Evolutionary conservation across 805 yeast genomes (phyloP), one percentile per base, ranked within the genome.

Genomic region (Saturnispora silvae): DNA sequence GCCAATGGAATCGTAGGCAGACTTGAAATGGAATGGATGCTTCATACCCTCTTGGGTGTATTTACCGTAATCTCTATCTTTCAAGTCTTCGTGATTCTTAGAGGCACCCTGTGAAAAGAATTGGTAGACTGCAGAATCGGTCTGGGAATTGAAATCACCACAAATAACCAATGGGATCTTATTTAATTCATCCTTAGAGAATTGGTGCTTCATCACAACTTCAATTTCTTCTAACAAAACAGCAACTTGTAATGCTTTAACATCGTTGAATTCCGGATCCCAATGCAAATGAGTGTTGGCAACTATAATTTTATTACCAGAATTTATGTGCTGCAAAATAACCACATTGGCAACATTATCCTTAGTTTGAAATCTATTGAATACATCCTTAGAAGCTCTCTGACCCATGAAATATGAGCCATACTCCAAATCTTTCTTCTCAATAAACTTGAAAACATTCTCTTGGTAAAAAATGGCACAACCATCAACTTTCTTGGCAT

Each of bases 221-320:
- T 84, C 92, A 52, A 94, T 60, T 59, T 92, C 95, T 50, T 89
- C 96, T 50, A 92, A 62, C 45, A 92, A 64, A 20, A 92, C 80
- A 30, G 95, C 96, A 39, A 83, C 92, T 64, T 92, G 98, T 62
- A 92, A 80, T 3, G 96, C 76, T 59, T 92, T 92, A 40, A 92
- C 99, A 61, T 92, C 99, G 55, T 84, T 84, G 54, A 78, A 83
- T 34, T 82, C 84, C 4, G 98, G 98, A 64, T 92, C 96, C 97
- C 98, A 92, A 58, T 89, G 96, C 57, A 92, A 72, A 67, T 92
- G 99, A 0, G 97, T 89, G 51, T 86, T 89, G 3, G 82, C 86
- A 26, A 85, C 66, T 47, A 83, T 67, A 27, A 89, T 60, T 44
- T 71, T 70, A 54, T 79, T 81, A 14, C 87, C 85, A 5, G 87